Base-by-base conservation (phyloP, 2,329 filamentous ascomycete species). In the Pyrenochaeta sp. region DNA sequence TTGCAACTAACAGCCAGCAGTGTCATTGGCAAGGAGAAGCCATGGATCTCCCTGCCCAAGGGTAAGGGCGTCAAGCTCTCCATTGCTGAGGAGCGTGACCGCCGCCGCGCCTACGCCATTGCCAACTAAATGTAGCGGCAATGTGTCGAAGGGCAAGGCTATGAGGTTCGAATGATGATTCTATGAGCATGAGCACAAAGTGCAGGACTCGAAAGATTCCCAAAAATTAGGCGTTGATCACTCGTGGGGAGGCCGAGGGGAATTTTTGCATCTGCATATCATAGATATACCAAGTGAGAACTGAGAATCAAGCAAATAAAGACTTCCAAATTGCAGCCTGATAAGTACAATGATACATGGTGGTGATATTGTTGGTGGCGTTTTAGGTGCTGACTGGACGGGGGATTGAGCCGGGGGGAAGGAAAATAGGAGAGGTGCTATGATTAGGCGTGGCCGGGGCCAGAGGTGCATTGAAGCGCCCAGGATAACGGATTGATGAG, bases 1-100 rank as follows among this genome's bases (percentile, higher is more conserved):
- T 18, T 9, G 6, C 11, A 10, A 11, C 61, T 65, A 53, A 67
- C 36, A 17, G 7, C 6, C 7, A 14, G 3, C 28, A 67, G 62
- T 83, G 87, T 99, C 82, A 96, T 99, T 71, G 94, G 94, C 73
- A 84, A 87, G 71, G 94, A 99, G 74, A 97, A 97, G 89, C 93
- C 94, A 73, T 99, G 94, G 94, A 87, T 99, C 81, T 96, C 90
- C 72, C 87, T 99, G 76, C 95, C 94, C 78, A 99, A 97, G 90
- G 94, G 94, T 83, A 96, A 96, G 87, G 94, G 94, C 90, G 94
- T 99, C 84, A 71, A 84, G 90, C 90, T 97, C 78, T 87, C 88
- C 75, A 97, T 99, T 74, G 91, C 93, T 68, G 93, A 99, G 84
- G 93, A 99, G 90, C 87, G 93, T 84, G 93, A 99, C 81, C 92